Evolutionary conservation across 176 grass and related monocot species (phyloP).

Genomic region (sorghum (Sorghum bicolor)): DNA sequence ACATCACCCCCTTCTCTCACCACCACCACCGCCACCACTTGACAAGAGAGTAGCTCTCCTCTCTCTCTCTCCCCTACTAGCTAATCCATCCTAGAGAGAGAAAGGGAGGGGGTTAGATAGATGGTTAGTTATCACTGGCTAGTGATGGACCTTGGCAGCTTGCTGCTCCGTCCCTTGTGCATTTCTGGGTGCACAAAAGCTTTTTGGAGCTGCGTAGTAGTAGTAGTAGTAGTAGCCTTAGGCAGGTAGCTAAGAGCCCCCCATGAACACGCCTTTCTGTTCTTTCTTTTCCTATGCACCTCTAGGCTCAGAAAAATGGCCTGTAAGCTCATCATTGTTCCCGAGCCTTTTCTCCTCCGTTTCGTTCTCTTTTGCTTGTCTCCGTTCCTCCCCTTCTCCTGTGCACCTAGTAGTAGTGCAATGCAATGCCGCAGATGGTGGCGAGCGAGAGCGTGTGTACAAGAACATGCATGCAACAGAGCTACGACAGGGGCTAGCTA

Average conservation of each 20-base stretch:
- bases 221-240: not conserved
- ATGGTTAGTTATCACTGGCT: conserved; percentile 56
- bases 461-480: conserved; percentile 30
- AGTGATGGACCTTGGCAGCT: conserved; percentile 30
- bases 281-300: conserved; percentile 62
- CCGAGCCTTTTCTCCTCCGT: not conserved
- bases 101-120: conserved; percentile 34
- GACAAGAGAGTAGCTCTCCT: conserved; percentile 31
- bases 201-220: not conserved
- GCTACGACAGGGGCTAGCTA: conserved; percentile 20
- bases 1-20: conserved; percentile 28
- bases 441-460: not conserved
- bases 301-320: conserved; percentile 40
- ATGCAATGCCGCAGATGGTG: conserved; percentile 19
- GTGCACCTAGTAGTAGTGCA: not conserved
- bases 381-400: not conserved
- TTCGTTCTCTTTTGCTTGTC: not conserved
- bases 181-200: conserved; percentile 8
- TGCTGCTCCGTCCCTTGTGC: conserved; percentile 10
- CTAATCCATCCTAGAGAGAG: conserved; percentile 17
- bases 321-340: conserved; percentile 48
- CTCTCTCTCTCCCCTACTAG: not conserved
- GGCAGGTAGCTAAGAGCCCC: not conserved
- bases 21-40: conserved; percentile 17
- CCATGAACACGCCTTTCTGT: conserved; percentile 42